Base-by-base conservation (phyloP, 2,329 filamentous ascomycete species). In the Penicillium sp. region DNA sequence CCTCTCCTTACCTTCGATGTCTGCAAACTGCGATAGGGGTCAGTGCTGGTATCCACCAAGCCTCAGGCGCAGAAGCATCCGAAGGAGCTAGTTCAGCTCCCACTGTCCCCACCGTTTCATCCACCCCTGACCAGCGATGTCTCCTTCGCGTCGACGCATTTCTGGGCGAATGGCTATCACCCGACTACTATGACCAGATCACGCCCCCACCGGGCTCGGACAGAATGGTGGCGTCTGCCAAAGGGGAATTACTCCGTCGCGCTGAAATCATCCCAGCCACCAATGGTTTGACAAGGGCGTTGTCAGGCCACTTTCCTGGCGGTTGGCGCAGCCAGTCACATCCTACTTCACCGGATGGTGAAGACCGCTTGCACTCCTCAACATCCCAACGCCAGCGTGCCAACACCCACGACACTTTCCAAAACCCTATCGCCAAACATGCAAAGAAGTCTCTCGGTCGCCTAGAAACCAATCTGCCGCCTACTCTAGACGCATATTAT, bases 101-200 rank as follows among this genome's bases (percentile, higher is more conserved):
- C 37, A 41, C 35, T 19, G 19, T 29, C 21, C 31, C 54, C 10
- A 38, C 26, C 22, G 21, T 50, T 24, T 22, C 24, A 21, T 37
- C n/a, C 15, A 37, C 9, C 38, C 21, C 41, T 13, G 58, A 55
- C 42, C 46, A 53, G 21, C 61, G 62, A 28, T 62, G 61, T 35
- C 54, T 67, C 9, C 71, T 98, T 42, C 85, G 93, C 1, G 78
- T 98, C 6, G 93, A 98, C 69, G 85, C 90, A 0, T 96, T 94
- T 64, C 77, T 98, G 0, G 91, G 93, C 43, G 93, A 98, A 75
- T 98, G 93, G 93, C 77, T 97, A 28, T 87, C 86, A 2, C 88
- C 89, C 1, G 85, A 90, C 63, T 98, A 98, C 68, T 98, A 91
- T 62, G 89, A 95, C 55, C 79, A 86, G 45, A 96, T 96, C 56